Conservation (phyloP, 768 basidiomycete species). For the Suillus paluster region DNA sequence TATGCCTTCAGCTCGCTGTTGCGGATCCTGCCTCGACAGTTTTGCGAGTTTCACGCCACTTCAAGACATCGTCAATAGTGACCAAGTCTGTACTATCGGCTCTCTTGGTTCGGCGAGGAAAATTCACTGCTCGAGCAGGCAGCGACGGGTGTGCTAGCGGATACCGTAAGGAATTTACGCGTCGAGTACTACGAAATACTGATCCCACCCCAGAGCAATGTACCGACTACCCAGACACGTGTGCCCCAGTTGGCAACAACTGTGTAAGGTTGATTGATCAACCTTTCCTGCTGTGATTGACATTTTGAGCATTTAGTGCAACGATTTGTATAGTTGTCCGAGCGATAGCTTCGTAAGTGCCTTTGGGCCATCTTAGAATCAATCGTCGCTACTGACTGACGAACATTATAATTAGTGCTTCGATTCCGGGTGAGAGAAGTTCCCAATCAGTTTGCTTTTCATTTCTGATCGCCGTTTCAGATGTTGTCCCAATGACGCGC, state of each 20-base stretch:
- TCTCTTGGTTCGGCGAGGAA: not conserved
- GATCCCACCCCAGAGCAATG: constrained; percentile 17
- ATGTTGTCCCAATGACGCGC: constrained; percentile 18
- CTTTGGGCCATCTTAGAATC: not conserved
- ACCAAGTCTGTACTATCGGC: not conserved
- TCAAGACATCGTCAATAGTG: not conserved
- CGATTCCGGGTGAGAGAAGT: constrained; percentile 10
- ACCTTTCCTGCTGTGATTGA: not conserved
- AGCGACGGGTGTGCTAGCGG: not conserved
- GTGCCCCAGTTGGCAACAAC: constrained; percentile 20
- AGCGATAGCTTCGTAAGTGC: constrained; percentile 14
- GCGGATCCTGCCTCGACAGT: not conserved
- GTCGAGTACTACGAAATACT: not conserved
- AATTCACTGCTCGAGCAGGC: not conserved
- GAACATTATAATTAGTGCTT: constrained; percentile 13
- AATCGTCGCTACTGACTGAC: constrained; percentile 8
- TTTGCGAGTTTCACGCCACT: not conserved
- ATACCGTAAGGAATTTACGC: not conserved
- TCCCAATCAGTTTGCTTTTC: not conserved
- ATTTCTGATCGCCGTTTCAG: constrained; percentile 6
- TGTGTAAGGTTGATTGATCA: constrained; percentile 20
- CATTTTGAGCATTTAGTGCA: constrained; percentile 17
- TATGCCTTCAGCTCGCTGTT: not conserved
- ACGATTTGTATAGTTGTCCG: constrained; percentile 12
- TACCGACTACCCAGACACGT: constrained; percentile 17